Base-by-base conservation (phyloP, 1,284 basidiomycete genomes). In the Leccinum huronense region DNA sequence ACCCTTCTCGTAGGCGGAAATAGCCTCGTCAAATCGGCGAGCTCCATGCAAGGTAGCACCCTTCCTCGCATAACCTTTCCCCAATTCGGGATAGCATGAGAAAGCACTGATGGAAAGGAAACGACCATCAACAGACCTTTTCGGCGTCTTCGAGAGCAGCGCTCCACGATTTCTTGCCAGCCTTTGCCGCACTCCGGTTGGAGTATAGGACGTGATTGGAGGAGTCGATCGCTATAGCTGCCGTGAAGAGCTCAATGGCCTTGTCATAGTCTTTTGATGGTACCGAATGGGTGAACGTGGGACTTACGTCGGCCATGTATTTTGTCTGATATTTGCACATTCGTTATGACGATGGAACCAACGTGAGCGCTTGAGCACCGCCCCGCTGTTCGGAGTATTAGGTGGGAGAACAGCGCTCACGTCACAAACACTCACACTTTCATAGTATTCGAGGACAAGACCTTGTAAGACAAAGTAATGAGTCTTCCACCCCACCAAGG, bases 401-500 rank as follows among this genome's bases (percentile, higher is more conserved):
- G 59, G 56, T 65, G 38, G 34, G 55, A 66, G 42, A 62, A 65
- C 60, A 53, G 14, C 58, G 55, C 58, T 67, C 42, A 48, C 48
- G 42, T 33, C 33, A 56, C 30, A n/a, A 31, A 59, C 16, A 86
- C 93, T 78, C 76, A 96, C 94, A 71, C 87, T 90, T 78, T 98
- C 97, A 74, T 94, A 98, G 77, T 98, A 98, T 75, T 97, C 94
- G 66, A 98, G 83, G 1, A 90, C 82, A 6, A 93, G 86, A 8
- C 95, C 90, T 77, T 94, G 87, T 56, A 98, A 81, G 8, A 97
- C 91, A 73, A 98, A 98, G 77, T 90, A 98, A 55, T 97, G 84
- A 36, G 94, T 95, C 75, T 96, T 96, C 95, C 95, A 97, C 1
- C 92, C 94, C 60, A 95, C 95, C 77, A 98, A 96, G 73, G 95